Percentiles rank a stretch among this genome's conserved stretches.
Evolutionary conservation across 2,329 filamentous ascomycete genomes (phyloP).

Genomic region (Aspergillus terreus): DNA sequence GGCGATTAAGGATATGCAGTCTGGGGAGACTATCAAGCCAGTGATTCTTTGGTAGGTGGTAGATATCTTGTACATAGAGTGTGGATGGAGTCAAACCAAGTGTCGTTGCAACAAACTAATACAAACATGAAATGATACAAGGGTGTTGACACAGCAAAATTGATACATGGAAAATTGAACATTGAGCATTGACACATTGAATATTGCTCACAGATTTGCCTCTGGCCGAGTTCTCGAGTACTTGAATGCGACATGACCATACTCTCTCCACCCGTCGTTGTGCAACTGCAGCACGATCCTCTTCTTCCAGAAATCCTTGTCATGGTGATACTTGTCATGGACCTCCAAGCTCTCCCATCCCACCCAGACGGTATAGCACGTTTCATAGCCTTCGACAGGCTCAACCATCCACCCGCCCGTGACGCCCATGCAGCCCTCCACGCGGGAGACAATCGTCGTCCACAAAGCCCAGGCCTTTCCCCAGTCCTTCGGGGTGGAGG

Average conservation of each 20-base stretch:
- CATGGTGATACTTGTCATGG: conserved; percentile 35
- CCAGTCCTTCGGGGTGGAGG: conserved; percentile 16
- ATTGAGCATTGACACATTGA: too few relatives aligned
- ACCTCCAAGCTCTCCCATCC: conserved; percentile 33
- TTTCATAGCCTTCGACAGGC: conserved; percentile 22
- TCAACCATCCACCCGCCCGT: conserved; percentile 33
- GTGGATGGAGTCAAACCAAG: background rate
- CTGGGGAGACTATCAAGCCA: conserved; percentile 27
- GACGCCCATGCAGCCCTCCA: conserved; percentile 31
- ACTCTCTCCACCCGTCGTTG: conserved; percentile 28
- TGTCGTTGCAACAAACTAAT: too few relatives aligned
- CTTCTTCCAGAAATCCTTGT: conserved; percentile 27
- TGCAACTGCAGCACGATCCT: conserved; percentile 25
- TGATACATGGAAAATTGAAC: too few relatives aligned
- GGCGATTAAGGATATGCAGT: conserved; percentile 25
- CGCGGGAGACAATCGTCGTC: conserved; percentile 21
- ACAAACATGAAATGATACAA: background rate
- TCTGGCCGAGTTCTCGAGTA: conserved; percentile 9
- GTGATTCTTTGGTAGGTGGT: conserved; percentile 24
- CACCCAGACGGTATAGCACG: conserved; percentile 31
- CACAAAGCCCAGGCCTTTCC: conserved; percentile 24
- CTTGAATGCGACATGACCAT: conserved; percentile 31
- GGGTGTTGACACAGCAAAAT: background rate
- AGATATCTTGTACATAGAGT: background rate
- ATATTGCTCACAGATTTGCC: conserved; percentile 8